Evolutionary conservation across 345 rosid genomes (phyloP).

Genomic region (Combretum micranthum): DNA sequence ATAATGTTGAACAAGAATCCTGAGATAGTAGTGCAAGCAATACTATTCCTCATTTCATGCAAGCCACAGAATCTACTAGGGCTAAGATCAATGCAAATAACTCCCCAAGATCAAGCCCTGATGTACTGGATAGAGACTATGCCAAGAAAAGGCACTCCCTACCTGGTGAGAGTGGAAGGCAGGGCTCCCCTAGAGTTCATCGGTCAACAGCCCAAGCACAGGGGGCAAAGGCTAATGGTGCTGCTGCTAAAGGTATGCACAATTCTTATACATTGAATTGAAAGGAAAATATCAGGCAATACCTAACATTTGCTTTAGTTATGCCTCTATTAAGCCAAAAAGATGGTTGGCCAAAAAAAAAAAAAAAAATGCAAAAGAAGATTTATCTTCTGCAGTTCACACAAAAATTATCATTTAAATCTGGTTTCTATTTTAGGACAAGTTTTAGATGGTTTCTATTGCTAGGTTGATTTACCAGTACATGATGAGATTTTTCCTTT

Average conservation of each 20-base stretch:
- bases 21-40: slow-evolving; percentile 59
- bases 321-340: too few relatives aligned
- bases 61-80: slow-evolving; percentile 85
- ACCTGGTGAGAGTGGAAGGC: slow-evolving; percentile 79
- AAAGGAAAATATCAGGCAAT: slow-evolving; percentile 1
- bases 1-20: slow-evolving; percentile 55
- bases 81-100: slow-evolving; percentile 71
- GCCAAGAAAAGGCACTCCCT: slow-evolving; percentile 84
- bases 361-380: too few relatives aligned
- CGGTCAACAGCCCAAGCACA: slow-evolving; percentile 55
- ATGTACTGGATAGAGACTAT: slow-evolving; percentile 71
- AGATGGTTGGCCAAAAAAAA: too few relatives aligned
- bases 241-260: slow-evolving; percentile 31
- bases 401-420: too few relatives aligned
- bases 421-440: too few relatives aligned
- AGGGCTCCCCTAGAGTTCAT: slow-evolving; percentile 78
- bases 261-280: slow-evolving; percentile 1
- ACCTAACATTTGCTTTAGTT: too few relatives aligned
- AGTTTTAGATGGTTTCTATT: too few relatives aligned
- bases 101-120: slow-evolving; percentile 98
- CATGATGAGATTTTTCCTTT: too few relatives aligned
- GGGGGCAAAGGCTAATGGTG: slow-evolving; percentile 50
- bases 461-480: too few relatives aligned
- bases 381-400: too few relatives aligned
- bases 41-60: slow-evolving; percentile 95